A percentile compares a stretch with the other conserved stretches of the same genome.
Evolutionary conservation across 2,329 filamentous ascomycete genomes (phyloP).

Genomic region (Cryphonectria parasitica): DNA sequence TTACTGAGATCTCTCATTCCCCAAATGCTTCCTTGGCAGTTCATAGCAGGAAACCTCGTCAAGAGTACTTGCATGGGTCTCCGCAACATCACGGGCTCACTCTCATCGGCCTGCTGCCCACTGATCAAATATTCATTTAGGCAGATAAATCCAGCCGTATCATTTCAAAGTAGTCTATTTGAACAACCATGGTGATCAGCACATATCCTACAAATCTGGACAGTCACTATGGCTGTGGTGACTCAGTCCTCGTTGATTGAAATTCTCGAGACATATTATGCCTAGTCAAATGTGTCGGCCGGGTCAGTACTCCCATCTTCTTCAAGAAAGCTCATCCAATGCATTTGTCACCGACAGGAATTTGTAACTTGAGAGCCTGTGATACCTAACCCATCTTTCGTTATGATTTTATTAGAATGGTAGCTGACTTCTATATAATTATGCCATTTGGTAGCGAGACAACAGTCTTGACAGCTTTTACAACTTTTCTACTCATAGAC

Average conservation of each 20-base stretch:
- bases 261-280: background rate
- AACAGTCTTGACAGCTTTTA: background rate
- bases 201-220: no score
- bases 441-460: background rate
- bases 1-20: background rate
- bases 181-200: background rate
- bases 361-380: background rate
- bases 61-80: background rate
- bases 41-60: background rate
- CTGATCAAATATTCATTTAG: background rate
- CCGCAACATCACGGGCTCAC: background rate
- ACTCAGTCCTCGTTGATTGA: background rate
- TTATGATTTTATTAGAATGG: background rate
- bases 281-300: background rate
- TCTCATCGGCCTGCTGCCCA: background rate
- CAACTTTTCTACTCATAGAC: background rate
- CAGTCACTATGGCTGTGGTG: no score
- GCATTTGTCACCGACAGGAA: background rate
- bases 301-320: background rate
- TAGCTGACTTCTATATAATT: background rate
- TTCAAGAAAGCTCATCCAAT: background rate
- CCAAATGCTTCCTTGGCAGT: no score
- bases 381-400: background rate
- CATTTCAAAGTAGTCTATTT: background rate
- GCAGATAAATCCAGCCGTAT: no score